Evolutionary conservation across 108 stramenopile species (phyloP).

Genomic region (Parmales sp.): DNA sequence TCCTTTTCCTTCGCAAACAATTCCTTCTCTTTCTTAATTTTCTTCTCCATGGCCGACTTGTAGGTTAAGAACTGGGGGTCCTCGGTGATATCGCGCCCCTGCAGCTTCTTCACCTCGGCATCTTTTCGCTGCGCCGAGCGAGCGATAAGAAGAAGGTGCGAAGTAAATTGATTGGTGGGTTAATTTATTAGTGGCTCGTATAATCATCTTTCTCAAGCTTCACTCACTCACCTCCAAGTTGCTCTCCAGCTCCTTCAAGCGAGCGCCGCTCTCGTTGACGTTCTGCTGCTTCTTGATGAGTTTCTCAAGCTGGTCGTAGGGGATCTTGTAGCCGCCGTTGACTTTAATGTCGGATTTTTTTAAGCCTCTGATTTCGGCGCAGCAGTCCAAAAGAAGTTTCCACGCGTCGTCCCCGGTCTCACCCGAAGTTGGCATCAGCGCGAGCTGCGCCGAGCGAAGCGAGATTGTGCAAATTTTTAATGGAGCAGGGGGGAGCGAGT

Average conservation of each 20-base stretch:
- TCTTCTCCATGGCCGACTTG: not conserved
- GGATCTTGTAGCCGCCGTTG: constrained; percentile 1
- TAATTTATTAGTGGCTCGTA: too few relatives aligned
- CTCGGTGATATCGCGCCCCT: constrained; percentile 1
- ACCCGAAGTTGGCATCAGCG: not conserved
- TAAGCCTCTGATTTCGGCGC: not conserved
- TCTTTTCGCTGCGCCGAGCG: not conserved
- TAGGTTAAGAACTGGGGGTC: not conserved
- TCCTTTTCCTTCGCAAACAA: not conserved
- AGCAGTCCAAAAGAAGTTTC: not conserved
- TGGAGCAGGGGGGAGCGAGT: too few relatives aligned
- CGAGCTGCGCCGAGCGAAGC: too few relatives aligned
- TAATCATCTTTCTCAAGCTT: too few relatives aligned
- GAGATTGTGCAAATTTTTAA: too few relatives aligned
- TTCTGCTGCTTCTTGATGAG: constrained; percentile 6
- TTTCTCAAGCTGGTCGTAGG: not conserved
- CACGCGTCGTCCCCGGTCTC: not conserved
- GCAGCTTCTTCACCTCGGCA: constrained; percentile 1
- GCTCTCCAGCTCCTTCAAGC: not conserved
- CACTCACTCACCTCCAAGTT: too few relatives aligned
- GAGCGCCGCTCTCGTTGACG: not conserved
- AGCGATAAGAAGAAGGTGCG: too few relatives aligned
- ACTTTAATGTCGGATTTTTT: not conserved
- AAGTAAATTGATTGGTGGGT: too few relatives aligned
- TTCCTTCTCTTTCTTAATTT: not conserved